Conservation (phyloP, 140 eudicot species). For the Senecio squalidus region DNA sequence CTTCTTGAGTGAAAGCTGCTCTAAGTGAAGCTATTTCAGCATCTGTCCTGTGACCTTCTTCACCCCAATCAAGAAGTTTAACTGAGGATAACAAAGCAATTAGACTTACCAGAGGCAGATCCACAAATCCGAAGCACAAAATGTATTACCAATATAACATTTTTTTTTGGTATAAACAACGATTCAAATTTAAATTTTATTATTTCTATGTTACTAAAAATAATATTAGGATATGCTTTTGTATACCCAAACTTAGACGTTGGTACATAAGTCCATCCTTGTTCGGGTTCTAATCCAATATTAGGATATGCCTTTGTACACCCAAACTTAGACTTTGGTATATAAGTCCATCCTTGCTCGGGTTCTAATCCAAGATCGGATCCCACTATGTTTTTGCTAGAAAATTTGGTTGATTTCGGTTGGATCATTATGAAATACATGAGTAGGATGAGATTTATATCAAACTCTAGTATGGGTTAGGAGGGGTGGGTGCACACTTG, state of each 20-base stretch:
- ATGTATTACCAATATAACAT: background rate
- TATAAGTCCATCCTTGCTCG: background rate
- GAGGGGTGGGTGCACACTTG: too few relatives aligned
- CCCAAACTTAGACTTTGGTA: too few relatives aligned
- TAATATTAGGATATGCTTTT: too few relatives aligned
- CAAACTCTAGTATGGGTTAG: too few relatives aligned
- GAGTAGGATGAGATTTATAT: too few relatives aligned
- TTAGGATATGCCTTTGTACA: too few relatives aligned
- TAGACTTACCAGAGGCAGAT: background rate
- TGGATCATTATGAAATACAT: too few relatives aligned
- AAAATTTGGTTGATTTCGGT: background rate
- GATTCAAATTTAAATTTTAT: too few relatives aligned
- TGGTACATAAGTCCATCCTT: background rate
- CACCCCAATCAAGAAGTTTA: conserved; percentile 96
- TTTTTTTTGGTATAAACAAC: too few relatives aligned
- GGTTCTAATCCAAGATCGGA: background rate
- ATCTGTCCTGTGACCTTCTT: conserved; percentile 89
- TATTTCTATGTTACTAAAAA: too few relatives aligned
- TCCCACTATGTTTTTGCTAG: background rate
- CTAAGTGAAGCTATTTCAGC: conserved; percentile 78
- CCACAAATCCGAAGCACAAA: background rate
- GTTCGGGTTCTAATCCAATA: background rate
- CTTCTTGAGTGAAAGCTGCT: conserved; percentile 94
- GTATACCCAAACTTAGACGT: too few relatives aligned
- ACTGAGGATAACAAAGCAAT: conserved; percentile 32